A percentile compares a stretch with the other conserved stretches of the same genome.
These are phyloP conservation scores for Breviolum minutum DNA, from an alignment of 73 alveolate genomes.

Conservation along the genomic window DNA sequence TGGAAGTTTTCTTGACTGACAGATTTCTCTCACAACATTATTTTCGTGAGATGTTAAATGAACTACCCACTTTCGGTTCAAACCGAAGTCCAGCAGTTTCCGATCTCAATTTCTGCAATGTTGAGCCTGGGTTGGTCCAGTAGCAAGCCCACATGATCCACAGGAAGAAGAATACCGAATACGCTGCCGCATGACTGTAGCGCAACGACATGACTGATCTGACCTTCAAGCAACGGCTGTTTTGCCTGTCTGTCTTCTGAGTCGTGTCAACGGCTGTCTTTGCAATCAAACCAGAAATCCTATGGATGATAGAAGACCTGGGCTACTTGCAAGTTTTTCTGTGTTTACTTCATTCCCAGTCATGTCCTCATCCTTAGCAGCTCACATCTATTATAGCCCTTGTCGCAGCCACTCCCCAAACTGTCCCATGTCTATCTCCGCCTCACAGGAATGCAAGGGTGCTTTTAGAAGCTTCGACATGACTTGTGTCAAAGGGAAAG, in stretches of 20 bases:
- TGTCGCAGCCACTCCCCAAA: neutral
- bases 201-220: conserved; percentile 1
- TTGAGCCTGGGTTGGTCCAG: conserved; percentile 8
- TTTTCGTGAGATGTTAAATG: neutral
- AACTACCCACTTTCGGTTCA: too few relatives aligned
- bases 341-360: neutral
- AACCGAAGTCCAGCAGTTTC: neutral
- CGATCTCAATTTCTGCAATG: neutral
- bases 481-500: neutral
- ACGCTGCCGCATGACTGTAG: conserved; percentile 9
- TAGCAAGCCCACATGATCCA: conserved; percentile 13
- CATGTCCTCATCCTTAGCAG: neutral
- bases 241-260: too few relatives aligned
- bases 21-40: neutral
- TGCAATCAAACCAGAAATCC: neutral
- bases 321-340: neutral
- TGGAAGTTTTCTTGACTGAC: neutral
- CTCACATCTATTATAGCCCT: neutral
- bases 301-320: neutral
- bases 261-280: too few relatives aligned
- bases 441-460: neutral
- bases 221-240: neutral
- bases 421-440: neutral
- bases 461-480: neutral
- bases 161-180: conserved; percentile 9